Evolutionary conservation across 257 asterid species (phyloP).

Genomic region (Datura wrightii): DNA sequence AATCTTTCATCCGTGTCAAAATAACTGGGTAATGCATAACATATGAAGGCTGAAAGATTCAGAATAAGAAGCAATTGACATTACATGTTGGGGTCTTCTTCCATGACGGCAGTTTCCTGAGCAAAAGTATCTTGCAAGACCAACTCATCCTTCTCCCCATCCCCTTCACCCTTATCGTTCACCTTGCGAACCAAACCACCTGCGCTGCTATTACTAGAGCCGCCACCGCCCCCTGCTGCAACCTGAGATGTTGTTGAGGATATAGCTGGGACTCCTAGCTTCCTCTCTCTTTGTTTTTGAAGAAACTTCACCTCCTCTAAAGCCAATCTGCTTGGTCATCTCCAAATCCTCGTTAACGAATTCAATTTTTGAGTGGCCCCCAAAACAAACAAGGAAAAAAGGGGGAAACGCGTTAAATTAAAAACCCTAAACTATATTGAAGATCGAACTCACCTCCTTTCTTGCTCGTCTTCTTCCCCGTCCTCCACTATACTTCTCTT

Average conservation of each 20-base stretch:
- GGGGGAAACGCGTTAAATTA: background rate
- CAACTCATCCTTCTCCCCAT: conserved; percentile 88
- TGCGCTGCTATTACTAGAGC: conserved; percentile 35
- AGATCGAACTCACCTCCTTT: conserved; percentile 41
- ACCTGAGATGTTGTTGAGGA: conserved; percentile 42
- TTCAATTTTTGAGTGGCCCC: too few relatives aligned
- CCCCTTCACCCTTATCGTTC: conserved; percentile 66
- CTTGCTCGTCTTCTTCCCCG: conserved; percentile 55
- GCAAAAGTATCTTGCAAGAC: conserved; percentile 99
- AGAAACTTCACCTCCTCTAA: conserved; percentile 90
- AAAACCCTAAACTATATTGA: background rate
- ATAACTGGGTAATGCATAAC: background rate
- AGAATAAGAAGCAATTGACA: background rate
- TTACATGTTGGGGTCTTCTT: conserved; percentile 95
- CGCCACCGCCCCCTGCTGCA: conserved; percentile 37
- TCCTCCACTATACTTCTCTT: conserved; percentile 62
- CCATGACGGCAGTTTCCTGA: conserved; percentile 98
- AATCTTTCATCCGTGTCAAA: background rate
- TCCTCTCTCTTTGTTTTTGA: conserved; percentile 91
- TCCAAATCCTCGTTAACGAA: background rate
- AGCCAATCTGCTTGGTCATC: conserved; percentile 50
- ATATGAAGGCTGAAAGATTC: background rate
- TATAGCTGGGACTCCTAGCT: conserved; percentile 80
- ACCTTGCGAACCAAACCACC: conserved; percentile 52
- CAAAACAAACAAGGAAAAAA: background rate